Evolutionary conservation across 1,284 basidiomycete species (phyloP).

Genomic region (Pterulicium gracile): DNA sequence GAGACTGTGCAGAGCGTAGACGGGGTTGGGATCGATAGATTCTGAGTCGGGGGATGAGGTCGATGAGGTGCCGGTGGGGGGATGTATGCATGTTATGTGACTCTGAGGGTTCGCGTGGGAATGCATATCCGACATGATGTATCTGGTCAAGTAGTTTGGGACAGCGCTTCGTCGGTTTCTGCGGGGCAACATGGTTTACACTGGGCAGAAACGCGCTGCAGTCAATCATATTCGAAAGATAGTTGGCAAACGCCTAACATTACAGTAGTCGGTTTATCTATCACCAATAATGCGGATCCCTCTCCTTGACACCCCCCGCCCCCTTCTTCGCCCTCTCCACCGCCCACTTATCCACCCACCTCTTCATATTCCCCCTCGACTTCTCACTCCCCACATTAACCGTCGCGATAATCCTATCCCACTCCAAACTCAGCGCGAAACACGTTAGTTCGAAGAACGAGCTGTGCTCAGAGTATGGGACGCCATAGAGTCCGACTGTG

Average conservation of each 20-base stretch:
- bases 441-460: constrained; percentile 92
- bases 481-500: constrained; percentile 68
- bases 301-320: constrained; percentile 46
- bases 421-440: constrained; percentile 80
- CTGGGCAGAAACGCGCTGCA: no score
- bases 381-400: constrained; percentile 84
- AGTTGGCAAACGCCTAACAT: not conserved
- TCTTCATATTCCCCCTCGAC: constrained; percentile 74
- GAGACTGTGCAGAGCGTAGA: constrained; percentile 87
- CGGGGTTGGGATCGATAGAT: constrained; percentile 83
- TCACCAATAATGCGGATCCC: constrained; percentile 63
- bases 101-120: constrained; percentile 45
- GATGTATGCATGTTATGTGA: constrained; percentile 17
- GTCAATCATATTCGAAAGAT: no score
- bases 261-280: not conserved
- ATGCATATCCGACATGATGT: constrained; percentile 39
- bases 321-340: constrained; percentile 59
- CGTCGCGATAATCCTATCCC: constrained; percentile 85
- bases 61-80: constrained; percentile 65
- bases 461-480: constrained; percentile 95
- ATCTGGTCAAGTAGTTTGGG: constrained; percentile 61
- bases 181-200: no score
- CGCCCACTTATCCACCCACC: constrained; percentile 84
- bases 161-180: no score
- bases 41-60: constrained; percentile 82